Evolutionary conservation across 176 grass and related monocot genomes (phyloP), one percentile per base, ranked within the genome.

Genomic region (Raddia distichophylla): DNA sequence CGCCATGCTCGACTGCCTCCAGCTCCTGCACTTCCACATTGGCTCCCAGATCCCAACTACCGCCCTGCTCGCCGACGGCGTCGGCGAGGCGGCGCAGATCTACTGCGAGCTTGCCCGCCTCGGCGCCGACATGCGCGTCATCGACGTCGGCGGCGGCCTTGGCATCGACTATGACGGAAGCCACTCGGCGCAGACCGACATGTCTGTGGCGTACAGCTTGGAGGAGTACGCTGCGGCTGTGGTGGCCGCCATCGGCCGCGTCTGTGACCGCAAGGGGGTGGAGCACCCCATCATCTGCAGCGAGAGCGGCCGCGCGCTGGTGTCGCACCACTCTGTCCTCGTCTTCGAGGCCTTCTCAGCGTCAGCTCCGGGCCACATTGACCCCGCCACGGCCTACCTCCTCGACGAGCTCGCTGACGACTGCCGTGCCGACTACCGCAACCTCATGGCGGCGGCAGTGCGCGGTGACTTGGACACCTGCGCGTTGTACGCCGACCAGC

Each of bases 11-110:
- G 92, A 97, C 68, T 97, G 94, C 80, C 94, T 97, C 76, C 94
- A 97, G 87, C 87, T 97, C 46, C 85, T 97, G 49, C 94, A 97
- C 84, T 97, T 97, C 87, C 94, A 97, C 85, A 94, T 94, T 67
- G 94, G 94, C 34, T 97, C 94, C 32, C 94, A 97, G 91, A 97
- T 97, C 88, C 94, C 94, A 4, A 85, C 87, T 72, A 97, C 94
- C 2, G 73, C 87, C 0, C 88, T 97, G 63, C 92, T 97, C 27
- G 73, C 83, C 15, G 94, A 97, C 17, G 92, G 94, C 33, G 94
- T 97, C 47, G 84, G 92, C 35, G 94, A 97, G 91, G 94, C 94
- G 51, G 83, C 89, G 46, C 94, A 97, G 74, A 90, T 97, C 74
- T 97, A 92, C 85, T 97, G 94, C 77, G 94, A 97, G 83, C 89